Base-by-base conservation (phyloP, 23 red algal species). In the Gracilaria domingensis region DNA sequence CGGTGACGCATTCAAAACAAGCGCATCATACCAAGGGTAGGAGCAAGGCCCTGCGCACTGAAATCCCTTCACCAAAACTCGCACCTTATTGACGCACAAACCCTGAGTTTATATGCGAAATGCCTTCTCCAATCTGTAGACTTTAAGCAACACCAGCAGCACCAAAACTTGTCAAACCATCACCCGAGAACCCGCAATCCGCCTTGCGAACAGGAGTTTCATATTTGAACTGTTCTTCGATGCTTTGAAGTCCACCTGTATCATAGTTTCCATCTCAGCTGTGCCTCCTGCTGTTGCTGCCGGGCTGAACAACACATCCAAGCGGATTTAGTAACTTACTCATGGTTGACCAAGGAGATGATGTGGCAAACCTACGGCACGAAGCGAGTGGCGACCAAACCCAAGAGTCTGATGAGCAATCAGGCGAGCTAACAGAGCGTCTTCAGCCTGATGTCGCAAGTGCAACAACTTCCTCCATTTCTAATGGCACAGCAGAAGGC, bases 311-410 rank as follows among this genome's bases (percentile, higher is more conserved):
- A 34, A 69, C 28, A 32, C 8, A 38, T 36, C 32, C 32, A 2
- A 32, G 16, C 29, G 32, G 11, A 36, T 17, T 17, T 37, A 14
- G 5, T 37, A 69, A 17, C 11, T 69, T 69, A 25, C 20, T 50
- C 45, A 77, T 77, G 72, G 72, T 51, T 18, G 30, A 77, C 42
- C 72, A 77, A 50, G 72, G 40, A 49, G 72, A 45, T 34, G 18
- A 13, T 21, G 47, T n/a, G n/a, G n/a, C 72, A 77, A 51, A 50
- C 40, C 7, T 77, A 25, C 72, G 39, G 40, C 34, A 23, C 72
- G 40, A 77, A 49, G 21, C 38, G 23, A 30, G 50, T 51, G 72
- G 11, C 24, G 24, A 77, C 26, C n/a, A 48, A 28, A 18, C 72
- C 23, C 38, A 30, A 13, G 25, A 20, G 12, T 30, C 72, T 25